Evolutionary conservation across 1,284 basidiomycete genomes (phyloP).

Genomic region (Filobasidium uniguttulatum): DNA sequence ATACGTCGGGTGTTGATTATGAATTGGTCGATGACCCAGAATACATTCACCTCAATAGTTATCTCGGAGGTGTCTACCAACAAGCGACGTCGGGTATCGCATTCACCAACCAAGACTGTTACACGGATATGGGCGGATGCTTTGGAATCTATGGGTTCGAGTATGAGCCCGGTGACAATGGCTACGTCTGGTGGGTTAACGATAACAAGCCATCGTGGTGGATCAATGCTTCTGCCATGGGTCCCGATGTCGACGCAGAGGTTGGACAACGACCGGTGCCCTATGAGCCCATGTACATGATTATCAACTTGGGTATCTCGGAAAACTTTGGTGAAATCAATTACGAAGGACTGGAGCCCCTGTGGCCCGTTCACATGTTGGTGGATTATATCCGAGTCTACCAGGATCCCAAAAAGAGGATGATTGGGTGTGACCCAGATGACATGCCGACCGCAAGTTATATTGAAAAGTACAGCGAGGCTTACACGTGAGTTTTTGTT

Average conservation of each 20-base stretch:
- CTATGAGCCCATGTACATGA: slow-evolving; percentile 65
- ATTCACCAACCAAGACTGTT: slow-evolving; percentile 28
- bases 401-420: slow-evolving; percentile 31
- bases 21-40: slow-evolving; percentile 41
- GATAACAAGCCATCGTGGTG: slow-evolving; percentile 58
- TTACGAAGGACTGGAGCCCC: slow-evolving; percentile 22
- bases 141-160: slow-evolving; percentile 52
- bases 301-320: slow-evolving; percentile 69
- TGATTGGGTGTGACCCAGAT: slow-evolving; percentile 36
- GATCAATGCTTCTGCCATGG: slow-evolving; percentile 48
- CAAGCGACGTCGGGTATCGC: slow-evolving; percentile 42
- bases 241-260: slow-evolving; percentile 50
- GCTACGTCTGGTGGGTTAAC: slow-evolving; percentile 71
- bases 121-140: slow-evolving; percentile 38
- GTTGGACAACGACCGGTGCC: slow-evolving; percentile 62
- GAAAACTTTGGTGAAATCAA: slow-evolving; percentile 54
- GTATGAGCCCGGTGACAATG: slow-evolving; percentile 45
- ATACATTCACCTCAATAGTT: slow-evolving; percentile 43
- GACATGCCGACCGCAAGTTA: slow-evolving; percentile 45
- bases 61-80: slow-evolving; percentile 43
- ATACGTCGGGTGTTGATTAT: slow-evolving; percentile 33
- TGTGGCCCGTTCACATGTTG: slow-evolving; percentile 30
- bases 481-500: not conserved
- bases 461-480: slow-evolving; percentile 39
- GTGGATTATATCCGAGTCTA: slow-evolving; percentile 37